These are phyloP conservation scores for Apophysomyces variabilis DNA, from an alignment of 371 early-diverging fungal genomes.

Conservation along the genomic window DNA sequence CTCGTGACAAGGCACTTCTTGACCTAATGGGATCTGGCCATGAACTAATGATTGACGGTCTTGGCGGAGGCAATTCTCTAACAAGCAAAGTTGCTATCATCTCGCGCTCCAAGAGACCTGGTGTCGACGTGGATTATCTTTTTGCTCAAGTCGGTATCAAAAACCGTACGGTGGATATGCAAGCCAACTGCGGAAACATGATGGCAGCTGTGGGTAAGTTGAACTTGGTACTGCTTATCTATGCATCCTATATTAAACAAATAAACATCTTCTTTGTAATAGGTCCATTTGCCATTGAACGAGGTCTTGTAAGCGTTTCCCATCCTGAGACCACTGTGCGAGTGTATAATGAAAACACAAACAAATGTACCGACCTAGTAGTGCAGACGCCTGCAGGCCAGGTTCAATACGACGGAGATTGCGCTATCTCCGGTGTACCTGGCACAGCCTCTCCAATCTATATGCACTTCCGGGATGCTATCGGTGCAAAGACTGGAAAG, in stretches of 20 bases:
- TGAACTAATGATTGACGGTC: background rate
- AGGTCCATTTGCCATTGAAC: constrained; percentile 3
- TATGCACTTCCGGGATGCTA: constrained; percentile 1
- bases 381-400: background rate
- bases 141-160: constrained; percentile 3
- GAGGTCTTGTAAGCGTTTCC: constrained; percentile 1
- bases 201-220: constrained; percentile 5
- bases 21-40: constrained; percentile 6
- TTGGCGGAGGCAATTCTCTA: constrained; percentile 1
- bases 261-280: background rate
- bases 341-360: background rate
- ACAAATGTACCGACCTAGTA: constrained; percentile 3
- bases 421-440: constrained; percentile 1
- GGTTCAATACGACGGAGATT: constrained; percentile 5
- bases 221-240: background rate
- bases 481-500: constrained; percentile 1
- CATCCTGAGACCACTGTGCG: constrained; percentile 2
- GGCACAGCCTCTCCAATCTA: constrained; percentile 1
- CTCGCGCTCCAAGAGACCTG: background rate
- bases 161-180: background rate
- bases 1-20: background rate
- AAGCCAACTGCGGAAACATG: constrained; percentile 7
- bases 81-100: constrained; percentile 6
- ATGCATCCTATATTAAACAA: background rate
- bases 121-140: constrained; percentile 4